Evolutionary conservation across 208 protist genomes (phyloP).

Genomic region (Acanthamoeba triangularis): DNA sequence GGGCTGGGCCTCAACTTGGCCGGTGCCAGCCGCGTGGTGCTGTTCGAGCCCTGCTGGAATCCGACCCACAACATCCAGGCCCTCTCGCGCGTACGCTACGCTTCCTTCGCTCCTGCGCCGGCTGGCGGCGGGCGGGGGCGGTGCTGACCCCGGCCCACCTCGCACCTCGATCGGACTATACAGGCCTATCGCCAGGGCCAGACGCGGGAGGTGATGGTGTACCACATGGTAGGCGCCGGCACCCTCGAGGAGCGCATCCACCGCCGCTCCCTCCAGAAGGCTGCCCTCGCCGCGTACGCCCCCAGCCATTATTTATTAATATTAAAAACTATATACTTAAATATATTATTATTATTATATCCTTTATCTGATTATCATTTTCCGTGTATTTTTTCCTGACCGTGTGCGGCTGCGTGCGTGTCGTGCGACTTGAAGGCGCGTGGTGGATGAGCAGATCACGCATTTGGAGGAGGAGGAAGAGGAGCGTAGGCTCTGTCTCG

Average conservation of each 20-base stretch:
- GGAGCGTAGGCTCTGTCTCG: neutral
- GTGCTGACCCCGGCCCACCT: no score
- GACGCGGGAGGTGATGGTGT: neutral
- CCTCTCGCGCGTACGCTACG: neutral
- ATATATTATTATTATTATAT: neutral
- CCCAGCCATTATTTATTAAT: neutral
- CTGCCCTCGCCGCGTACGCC: slow-evolving; percentile 32
- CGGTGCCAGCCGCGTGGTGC: slow-evolving; percentile 39
- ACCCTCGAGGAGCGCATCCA: neutral
- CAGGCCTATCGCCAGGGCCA: slow-evolving; percentile 40
- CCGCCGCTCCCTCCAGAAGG: neutral
- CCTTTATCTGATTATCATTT: neutral
- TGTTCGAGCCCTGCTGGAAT: slow-evolving; percentile 32
- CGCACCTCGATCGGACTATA: neutral
- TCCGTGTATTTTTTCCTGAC: neutral
- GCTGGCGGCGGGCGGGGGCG: no score
- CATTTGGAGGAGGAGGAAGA: neutral
- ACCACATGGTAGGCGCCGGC: neutral
- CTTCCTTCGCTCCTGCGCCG: neutral
- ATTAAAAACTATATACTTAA: neutral
- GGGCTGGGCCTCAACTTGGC: slow-evolving; percentile 29
- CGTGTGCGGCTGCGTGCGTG: neutral
- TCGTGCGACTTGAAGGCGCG: neutral
- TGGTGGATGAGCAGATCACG: neutral
- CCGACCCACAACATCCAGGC: slow-evolving; percentile 43